Base-by-base conservation (phyloP, 2,329 filamentous ascomycete species). In the Pyricularia sp. region DNA sequence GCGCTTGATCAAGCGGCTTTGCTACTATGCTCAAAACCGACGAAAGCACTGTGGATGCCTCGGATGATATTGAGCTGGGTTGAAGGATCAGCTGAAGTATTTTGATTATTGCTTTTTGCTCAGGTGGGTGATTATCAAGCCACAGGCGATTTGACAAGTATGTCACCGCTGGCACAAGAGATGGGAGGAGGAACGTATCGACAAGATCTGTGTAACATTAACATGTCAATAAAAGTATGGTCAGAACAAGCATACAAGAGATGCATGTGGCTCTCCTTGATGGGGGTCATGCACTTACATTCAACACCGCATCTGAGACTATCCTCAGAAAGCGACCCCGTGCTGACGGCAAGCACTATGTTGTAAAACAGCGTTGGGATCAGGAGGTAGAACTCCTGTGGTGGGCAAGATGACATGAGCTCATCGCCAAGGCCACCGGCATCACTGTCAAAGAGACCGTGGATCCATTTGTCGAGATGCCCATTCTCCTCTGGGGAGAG, bases 331-430 rank as follows among this genome's bases (percentile, higher is more conserved):
- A 96, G 78, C 59, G 86, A 82, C 6, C 88, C 88, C 1, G 84
- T 83, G n/a, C 86, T 86, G 72, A 88, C 88, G 0, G 91, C 92
- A 50, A 90, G 81, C 0, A 93, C 86, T 61, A 90, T 92, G 72
- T 93, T 90, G 72, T 90, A 85, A 75, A 94, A 93, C 0, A 95
- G 80, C 0, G 91, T 90, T 1, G 92, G 90, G 17, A 93, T 88
- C 4, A 95, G 83, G 23, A 92, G 80, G 73, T 94, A 94, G 75
- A 95, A 95, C 58, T 93, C 89, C 74, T 94, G 92, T 0, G 92
- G 92, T 1, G 90, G 88, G 73, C 92, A 95, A 1, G 90, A 91
- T 10, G 91, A 89, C 86, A 94, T 92, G 9, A 94, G 81, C 69
- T 94, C 92, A 73, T 95, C 92, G 9, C 88, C 88, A 3, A 95